Evolutionary conservation across 1,284 basidiomycete species (phyloP).

Genomic region (Boletus semigastroideus): DNA sequence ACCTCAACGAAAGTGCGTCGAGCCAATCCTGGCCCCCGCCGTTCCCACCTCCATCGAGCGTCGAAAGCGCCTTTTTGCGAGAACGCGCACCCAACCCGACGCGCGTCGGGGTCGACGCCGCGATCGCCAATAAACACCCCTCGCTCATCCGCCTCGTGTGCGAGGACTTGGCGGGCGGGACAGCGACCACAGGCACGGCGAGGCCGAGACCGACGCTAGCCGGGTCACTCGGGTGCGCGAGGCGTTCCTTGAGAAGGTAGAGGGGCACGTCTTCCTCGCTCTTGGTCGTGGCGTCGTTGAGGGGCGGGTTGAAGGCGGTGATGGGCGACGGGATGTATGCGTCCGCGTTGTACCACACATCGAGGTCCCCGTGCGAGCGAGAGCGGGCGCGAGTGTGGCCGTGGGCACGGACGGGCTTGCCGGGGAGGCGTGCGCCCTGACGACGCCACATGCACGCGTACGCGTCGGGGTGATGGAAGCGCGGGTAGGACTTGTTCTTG

Average conservation of each 20-base stretch:
- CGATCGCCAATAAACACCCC: constrained; percentile 19
- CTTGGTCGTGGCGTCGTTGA: constrained; percentile 2
- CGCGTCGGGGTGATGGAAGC: constrained; percentile 15
- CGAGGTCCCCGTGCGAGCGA: constrained; percentile 8
- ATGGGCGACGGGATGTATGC: constrained; percentile 20
- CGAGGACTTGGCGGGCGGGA: background rate
- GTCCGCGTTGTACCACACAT: constrained; percentile 15
- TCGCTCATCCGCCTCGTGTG: constrained; percentile 18
- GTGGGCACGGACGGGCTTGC: constrained; percentile 6
- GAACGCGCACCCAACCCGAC: constrained; percentile 10
- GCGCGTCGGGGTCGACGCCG: constrained; percentile 20
- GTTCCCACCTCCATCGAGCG: constrained; percentile 5
- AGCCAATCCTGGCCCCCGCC: constrained; percentile 16
- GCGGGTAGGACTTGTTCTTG: constrained; percentile 6
- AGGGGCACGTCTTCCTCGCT: constrained; percentile 25
- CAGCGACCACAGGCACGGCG: background rate
- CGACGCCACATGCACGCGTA: constrained; percentile 23
- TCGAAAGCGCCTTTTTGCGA: constrained; percentile 3
- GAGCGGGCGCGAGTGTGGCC: constrained; percentile 2
- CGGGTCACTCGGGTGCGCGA: background rate
- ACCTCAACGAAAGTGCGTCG: constrained; percentile 19
- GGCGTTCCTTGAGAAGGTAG: constrained; percentile 7
- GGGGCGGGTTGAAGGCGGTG: constrained; percentile 20
- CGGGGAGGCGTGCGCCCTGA: constrained; percentile 18
- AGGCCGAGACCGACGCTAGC: background rate